phyloP scores from a whole-genome alignment of 2,329 filamentous ascomycete genomes.

The Sordariomycetes sp. region DNA sequence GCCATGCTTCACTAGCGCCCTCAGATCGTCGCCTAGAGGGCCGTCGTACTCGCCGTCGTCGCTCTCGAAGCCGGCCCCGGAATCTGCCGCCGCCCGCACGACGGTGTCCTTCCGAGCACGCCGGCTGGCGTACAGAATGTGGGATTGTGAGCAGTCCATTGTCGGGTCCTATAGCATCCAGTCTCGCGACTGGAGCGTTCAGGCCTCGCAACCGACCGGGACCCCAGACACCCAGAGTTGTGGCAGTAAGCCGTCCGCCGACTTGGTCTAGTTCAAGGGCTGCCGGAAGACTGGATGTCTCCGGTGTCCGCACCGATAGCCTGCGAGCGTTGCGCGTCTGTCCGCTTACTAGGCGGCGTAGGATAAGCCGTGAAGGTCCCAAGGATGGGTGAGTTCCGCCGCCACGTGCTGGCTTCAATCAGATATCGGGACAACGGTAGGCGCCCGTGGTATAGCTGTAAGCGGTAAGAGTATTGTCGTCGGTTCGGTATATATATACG shows the following conservation, averaged over 20 bases:
- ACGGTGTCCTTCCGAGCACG: constrained; percentile 35
- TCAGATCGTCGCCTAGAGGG: constrained; percentile 30
- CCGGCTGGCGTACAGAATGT: constrained; percentile 51
- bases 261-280: neutral
- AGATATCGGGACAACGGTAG: neutral
- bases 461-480: neutral
- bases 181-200: constrained; percentile 48
- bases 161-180: constrained; percentile 44
- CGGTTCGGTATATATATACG: neutral
- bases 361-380: neutral
- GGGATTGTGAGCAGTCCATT: constrained; percentile 47
- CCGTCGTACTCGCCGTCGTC: constrained; percentile 24
- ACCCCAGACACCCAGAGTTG: neutral
- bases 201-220: constrained; percentile 1
- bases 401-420: neutral
- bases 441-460: neutral
- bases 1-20: constrained; percentile 42
- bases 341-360: neutral
- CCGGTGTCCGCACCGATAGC: neutral
- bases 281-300: neutral
- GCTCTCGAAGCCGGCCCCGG: constrained; percentile 11
- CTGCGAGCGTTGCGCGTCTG: neutral
- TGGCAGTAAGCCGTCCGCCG: neutral
- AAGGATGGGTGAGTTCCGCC: neutral
- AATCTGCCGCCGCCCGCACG: constrained; percentile 18